These are phyloP conservation scores for Metschnikowia henanensis DNA, from an alignment of 805 yeast genomes.

Conservation along the genomic window DNA sequence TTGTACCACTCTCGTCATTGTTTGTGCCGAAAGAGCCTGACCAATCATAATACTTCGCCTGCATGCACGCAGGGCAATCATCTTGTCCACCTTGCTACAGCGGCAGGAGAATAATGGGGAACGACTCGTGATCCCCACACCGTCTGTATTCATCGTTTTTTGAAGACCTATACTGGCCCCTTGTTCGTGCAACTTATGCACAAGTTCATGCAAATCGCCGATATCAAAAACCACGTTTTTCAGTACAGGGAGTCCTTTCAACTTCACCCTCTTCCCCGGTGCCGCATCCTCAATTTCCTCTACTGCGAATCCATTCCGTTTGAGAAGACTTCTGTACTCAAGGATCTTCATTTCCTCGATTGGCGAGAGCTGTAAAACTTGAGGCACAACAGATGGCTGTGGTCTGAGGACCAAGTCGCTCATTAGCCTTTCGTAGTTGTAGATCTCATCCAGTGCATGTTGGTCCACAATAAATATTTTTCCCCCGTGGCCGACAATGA, in stretches of 20 bases:
- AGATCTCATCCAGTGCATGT: constrained; percentile 97
- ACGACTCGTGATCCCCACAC: not conserved
- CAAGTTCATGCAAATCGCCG: constrained; percentile 73
- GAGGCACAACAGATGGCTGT: constrained; percentile 58
- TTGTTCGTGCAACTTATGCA: constrained; percentile 61
- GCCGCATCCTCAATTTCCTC: constrained; percentile 48
- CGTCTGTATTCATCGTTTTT: not conserved
- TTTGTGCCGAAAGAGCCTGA: constrained; percentile 51
- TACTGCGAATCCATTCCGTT: constrained; percentile 69
- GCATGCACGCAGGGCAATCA: constrained; percentile 96
- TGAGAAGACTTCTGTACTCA: constrained; percentile 58
- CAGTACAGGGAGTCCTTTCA: constrained; percentile 71
- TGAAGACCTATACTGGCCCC: constrained; percentile 5
- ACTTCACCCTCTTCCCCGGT: constrained; percentile 56
- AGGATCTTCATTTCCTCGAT: constrained; percentile 75
- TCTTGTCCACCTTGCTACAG: constrained; percentile 75
- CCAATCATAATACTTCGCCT: constrained; percentile 95
- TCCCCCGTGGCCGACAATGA: constrained; percentile 56
- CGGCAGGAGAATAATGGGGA: constrained; percentile 22
- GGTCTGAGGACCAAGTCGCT: constrained; percentile 52
- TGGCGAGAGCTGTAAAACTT: constrained; percentile 67
- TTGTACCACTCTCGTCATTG: constrained; percentile 69
- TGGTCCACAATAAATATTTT: constrained; percentile 91
- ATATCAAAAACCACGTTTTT: constrained; percentile 66
- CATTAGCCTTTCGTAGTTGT: constrained; percentile 75